Percentiles rank a stretch among this genome's conserved stretches.
These are phyloP conservation scores for Cercospora berteroae DNA, from an alignment of 2,329 filamentous ascomycete species.

Conservation along the genomic window DNA sequence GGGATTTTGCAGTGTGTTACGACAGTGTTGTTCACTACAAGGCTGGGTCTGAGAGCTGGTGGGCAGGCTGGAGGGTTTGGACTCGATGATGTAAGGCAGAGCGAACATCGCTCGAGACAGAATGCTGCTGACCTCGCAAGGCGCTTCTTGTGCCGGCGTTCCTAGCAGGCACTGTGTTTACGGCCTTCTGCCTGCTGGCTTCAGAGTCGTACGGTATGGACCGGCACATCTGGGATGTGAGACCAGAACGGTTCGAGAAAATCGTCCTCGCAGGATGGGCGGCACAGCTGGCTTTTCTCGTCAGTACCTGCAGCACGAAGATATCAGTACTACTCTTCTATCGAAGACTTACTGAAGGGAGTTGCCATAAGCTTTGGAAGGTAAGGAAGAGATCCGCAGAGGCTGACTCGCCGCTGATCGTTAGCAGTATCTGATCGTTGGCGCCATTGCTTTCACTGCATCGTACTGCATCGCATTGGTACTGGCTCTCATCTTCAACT, in stretches of 20 bases:
- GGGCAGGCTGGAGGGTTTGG: slow-evolving; percentile 30
- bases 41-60: slow-evolving; percentile 27
- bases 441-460: slow-evolving; percentile 24
- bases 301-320: slow-evolving; percentile 25
- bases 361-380: slow-evolving; percentile 16
- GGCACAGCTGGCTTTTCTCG: slow-evolving; percentile 23
- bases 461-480: slow-evolving; percentile 21
- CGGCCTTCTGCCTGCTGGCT: slow-evolving; percentile 16
- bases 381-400: not conserved
- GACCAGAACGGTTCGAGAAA: slow-evolving; percentile 4
- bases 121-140: not conserved
- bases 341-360: slow-evolving; percentile 23
- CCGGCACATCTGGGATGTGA: slow-evolving; percentile 29
- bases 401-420: not conserved
- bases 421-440: slow-evolving; percentile 19
- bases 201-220: slow-evolving; percentile 19
- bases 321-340: slow-evolving; percentile 33
- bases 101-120: not conserved
- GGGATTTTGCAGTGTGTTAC: slow-evolving; percentile 20
- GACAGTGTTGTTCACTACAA: slow-evolving; percentile 26
- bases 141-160: slow-evolving; percentile 23
- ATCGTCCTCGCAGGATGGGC: slow-evolving; percentile 23
- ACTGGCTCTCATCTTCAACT: slow-evolving; percentile 23
- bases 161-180: slow-evolving; percentile 23
- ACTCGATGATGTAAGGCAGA: slow-evolving; percentile 23